Base-by-base conservation (phyloP, 1,139 yeast genomes). In the Yamadazyma mexicana region DNA sequence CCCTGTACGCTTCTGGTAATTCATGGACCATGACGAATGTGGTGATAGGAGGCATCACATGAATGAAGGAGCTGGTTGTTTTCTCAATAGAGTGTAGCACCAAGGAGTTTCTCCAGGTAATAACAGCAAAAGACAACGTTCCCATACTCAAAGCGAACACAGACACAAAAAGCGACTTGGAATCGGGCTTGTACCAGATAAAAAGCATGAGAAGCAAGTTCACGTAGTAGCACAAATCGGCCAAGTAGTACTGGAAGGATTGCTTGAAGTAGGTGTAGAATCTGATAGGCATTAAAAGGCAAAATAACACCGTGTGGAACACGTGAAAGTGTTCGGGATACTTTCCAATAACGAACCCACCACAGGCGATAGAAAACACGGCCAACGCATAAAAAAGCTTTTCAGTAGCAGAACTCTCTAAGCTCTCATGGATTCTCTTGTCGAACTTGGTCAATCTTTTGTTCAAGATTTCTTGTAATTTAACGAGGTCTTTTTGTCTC, bases 101-200 rank as follows among this genome's bases (percentile, higher is more conserved):
- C 42, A 92, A 72, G 7, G 96, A 89, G 58, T 92, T 92, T 53
- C 96, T 75, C 98, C 98, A 92, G 0, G 97, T 87, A 29, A 91
- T 83, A 15, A 92, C 96, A 0, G 98, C 98, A 77, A 88, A 91
- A 8, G 96, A 79, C 39, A 92, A 65, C 0, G 97, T 87, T 1
- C 98, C 98, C 68, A 85, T 81, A 2, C 95, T 77, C 43, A 92
- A 77, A 11, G 96, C 85, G 62, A 87, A 91, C 50, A 94, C 89
- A 8, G 92, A 76, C 18, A 87, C 79, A 61, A 85, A 91, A 31
- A 92, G 66, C 41, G 81, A 74, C 33, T 73, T 72, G 1, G 95
- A 87, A 32, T 71, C 56, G 0, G 98, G 97, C 47, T 83, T 79
- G 5, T 80, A 69, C 98, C 98, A 92, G 31, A 92, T 74, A 55